Conservation (phyloP, 495 filamentous ascomycete genomes). For the Tuber calosporum region DNA sequence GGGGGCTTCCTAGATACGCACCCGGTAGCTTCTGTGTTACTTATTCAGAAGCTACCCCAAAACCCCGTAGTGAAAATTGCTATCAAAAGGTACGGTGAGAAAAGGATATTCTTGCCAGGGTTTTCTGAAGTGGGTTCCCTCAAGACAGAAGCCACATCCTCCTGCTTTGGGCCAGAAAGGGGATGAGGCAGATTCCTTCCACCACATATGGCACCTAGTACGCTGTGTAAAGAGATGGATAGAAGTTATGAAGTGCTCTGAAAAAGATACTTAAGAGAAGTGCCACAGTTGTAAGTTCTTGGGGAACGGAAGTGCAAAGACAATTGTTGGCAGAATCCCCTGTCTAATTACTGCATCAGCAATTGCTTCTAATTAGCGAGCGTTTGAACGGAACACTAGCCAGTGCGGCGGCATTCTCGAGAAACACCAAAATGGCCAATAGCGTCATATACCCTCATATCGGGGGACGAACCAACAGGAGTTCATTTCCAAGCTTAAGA, state of each 20-base stretch:
- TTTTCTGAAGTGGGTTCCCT: neutral
- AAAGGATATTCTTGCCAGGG: constrained; percentile 20
- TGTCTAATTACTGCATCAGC: neutral
- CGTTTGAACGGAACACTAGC: neutral
- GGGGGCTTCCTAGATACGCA: constrained; percentile 29
- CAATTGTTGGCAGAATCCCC: constrained; percentile 33
- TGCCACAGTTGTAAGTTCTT: neutral
- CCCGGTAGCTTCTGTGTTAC: constrained; percentile 38
- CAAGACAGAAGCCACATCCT: constrained; percentile 16
- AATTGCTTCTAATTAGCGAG: neutral
- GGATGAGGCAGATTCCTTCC: constrained; percentile 25
- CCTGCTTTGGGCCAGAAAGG: constrained; percentile 19
- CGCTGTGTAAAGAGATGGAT: constrained; percentile 31
- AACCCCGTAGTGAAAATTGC: constrained; percentile 25
- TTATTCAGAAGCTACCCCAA: constrained; percentile 37
- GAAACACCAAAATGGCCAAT: constrained; percentile 30
- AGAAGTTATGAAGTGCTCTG: constrained; percentile 23
- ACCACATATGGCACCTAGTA: constrained; percentile 30
- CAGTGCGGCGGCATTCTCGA: constrained; percentile 34
- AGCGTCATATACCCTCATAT: constrained; percentile 32
- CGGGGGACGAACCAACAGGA: constrained; percentile 28
- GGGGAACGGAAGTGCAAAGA: constrained; percentile 25
- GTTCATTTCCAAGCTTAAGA: constrained; percentile 25
- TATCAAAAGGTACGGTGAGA: constrained; percentile 22
- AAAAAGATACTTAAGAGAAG: constrained; percentile 12